A percentile compares a stretch with the other conserved stretches of the same genome.
Conservation (phyloP, 208 protist genomes). For the Crithidia brevicula region DNA sequence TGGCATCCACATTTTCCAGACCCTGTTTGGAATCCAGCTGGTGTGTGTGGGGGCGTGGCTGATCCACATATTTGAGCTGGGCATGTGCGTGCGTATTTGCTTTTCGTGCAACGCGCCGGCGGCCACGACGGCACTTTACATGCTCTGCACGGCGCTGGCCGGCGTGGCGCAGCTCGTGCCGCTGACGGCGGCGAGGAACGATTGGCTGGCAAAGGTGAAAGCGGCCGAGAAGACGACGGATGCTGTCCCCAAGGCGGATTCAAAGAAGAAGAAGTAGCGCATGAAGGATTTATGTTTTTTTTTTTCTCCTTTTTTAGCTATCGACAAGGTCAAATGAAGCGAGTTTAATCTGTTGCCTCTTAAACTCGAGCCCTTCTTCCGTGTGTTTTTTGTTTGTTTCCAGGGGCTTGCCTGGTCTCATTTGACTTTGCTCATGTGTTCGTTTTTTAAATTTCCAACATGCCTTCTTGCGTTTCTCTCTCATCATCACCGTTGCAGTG, state of each 20-base stretch:
- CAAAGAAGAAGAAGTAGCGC: constrained; percentile 19
- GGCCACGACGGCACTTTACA: constrained; percentile 33
- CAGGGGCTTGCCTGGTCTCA: too few species aligned
- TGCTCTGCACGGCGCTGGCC: constrained; percentile 40
- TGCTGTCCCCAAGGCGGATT: not conserved
- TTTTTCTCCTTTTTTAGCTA: not conserved
- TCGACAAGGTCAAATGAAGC: too few species aligned
- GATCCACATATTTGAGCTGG: constrained; percentile 58
- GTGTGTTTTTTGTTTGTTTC: too few species aligned
- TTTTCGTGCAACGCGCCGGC: constrained; percentile 38
- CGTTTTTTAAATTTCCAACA: too few species aligned
- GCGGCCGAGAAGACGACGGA: not conserved
- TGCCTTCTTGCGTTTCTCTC: too few species aligned
- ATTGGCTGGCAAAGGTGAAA: constrained; percentile 32
- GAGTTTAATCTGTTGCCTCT: too few species aligned
- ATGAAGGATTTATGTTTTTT: not conserved
- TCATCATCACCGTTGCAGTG: too few species aligned
- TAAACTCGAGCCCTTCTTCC: too few species aligned
- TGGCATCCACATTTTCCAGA: constrained; percentile 32
- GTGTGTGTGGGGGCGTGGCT: constrained; percentile 50
- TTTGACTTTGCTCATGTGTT: too few species aligned
- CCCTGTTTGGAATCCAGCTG: constrained; percentile 40
- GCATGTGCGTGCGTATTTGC: constrained; percentile 57
- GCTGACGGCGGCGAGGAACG: constrained; percentile 34
- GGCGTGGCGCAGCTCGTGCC: constrained; percentile 65